Conservation (phyloP, 1,284 basidiomycete species). For the Caloboletus firmus region DNA sequence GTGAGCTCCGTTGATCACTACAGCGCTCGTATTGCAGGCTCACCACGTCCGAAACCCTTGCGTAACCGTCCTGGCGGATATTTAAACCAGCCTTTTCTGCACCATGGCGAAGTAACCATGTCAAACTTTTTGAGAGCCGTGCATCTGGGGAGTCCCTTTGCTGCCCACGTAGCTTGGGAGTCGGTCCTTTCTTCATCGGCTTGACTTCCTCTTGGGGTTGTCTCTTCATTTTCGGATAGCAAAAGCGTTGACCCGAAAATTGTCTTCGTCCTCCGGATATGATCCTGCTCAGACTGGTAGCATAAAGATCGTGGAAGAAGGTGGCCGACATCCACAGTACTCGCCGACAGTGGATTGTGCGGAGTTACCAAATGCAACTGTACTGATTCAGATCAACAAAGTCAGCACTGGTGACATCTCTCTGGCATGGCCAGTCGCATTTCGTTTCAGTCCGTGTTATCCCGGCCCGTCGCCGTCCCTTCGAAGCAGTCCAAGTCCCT, state of each 20-base stretch:
- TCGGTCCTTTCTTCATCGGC: slow-evolving; percentile 13
- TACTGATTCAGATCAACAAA: not conserved
- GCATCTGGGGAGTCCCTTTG: slow-evolving; percentile 25
- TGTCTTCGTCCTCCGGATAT: not conserved
- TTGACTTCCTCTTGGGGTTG: slow-evolving; percentile 5
- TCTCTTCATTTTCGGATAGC: slow-evolving; percentile 15
- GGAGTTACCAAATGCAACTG: slow-evolving; percentile 4
- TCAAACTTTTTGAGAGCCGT: slow-evolving; percentile 58
- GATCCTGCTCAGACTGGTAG: not conserved
- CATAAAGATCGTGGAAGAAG: not conserved
- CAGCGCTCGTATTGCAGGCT: slow-evolving; percentile 22
- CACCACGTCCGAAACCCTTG: slow-evolving; percentile 61
- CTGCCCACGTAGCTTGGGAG: slow-evolving; percentile 29
- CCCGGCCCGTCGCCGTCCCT: not conserved
- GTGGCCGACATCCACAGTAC: slow-evolving; percentile 6
- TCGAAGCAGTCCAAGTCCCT: slow-evolving; percentile 24
- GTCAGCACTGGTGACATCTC: not conserved
- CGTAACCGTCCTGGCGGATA: slow-evolving; percentile 68
- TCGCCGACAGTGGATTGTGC: not conserved
- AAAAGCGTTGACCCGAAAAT: slow-evolving; percentile 4
- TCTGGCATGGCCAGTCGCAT: slow-evolving; percentile 6
- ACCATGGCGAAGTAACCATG: slow-evolving; percentile 72
- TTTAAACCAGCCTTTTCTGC: slow-evolving; percentile 58
- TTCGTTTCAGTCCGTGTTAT: slow-evolving; percentile 10
- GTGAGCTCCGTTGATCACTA: slow-evolving; percentile 4